Base-by-base conservation (phyloP, 768 basidiomycete species). In the Asterophora lycoperdoides region DNA sequence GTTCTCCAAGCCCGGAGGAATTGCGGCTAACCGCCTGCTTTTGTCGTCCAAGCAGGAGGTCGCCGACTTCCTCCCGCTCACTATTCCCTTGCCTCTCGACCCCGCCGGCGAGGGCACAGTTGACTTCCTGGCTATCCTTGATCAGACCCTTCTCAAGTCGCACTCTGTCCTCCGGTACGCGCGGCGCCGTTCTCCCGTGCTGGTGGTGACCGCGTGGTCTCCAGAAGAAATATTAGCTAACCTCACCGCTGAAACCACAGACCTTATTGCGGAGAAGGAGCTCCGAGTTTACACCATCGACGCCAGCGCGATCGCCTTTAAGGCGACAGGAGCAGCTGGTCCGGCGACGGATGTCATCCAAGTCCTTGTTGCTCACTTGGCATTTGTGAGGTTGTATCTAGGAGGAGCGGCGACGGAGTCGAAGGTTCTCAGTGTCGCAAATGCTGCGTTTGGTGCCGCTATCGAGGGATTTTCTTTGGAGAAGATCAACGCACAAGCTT, bases 321-420 rank as follows among this genome's bases (percentile, higher is more conserved):
- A 66, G 23, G 55, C 80, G 18, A 62, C 64, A 2, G 68, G 67
- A 15, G 59, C 62, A 8, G 60, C 64, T n/a, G 62, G 65, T 11
- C 51, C 66, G 4, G 52, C 62, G 8, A 68, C 67, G 47, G 73
- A 76, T 35, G 67, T 71, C 1, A 56, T 79, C 6, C 76, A 86
- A 57, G 74, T 70, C 53, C 65, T 89, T 52, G 60, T 89, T 30
- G 77, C 83, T 36, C 80, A 89, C 57, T 72, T 94, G 23, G 86
- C 88, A 1, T 90, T 97, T 74, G 67, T 97, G 60, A 77, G 90
- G 45, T 73, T 98, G 28, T 98, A 87, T 68, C 71, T 92, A 34
- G 89, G 86, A 23, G 67, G 72, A 42, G 68, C 70, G n/a, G 84
- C 83, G 6, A 76, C 69, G 18, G 77, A 84, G 60, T 62, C 65